Evolutionary conservation across 2,329 filamentous ascomycete species (phyloP).

Genomic region (Claviceps monticola): DNA sequence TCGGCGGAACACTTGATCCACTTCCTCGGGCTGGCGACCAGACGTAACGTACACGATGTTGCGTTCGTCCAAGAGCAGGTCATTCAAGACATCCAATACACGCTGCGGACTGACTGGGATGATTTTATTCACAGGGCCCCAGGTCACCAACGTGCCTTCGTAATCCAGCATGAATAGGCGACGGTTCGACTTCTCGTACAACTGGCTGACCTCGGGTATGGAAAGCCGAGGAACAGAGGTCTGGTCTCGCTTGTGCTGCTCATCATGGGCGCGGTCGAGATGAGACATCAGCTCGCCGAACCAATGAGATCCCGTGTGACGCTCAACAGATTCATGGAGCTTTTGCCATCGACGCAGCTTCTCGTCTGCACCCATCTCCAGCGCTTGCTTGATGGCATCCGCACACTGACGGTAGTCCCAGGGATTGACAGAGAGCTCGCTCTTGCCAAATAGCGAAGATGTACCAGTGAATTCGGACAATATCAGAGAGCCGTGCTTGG

Average conservation of each 20-base stretch:
- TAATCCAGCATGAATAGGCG: conserved; percentile 87
- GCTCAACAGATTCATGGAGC: conserved; percentile 58
- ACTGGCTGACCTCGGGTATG: conserved; percentile 44
- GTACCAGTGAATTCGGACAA: conserved; percentile 93
- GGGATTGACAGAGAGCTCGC: conserved; percentile 78
- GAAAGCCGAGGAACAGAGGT: conserved; percentile 78
- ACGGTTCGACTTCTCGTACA: conserved; percentile 51
- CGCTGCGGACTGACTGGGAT: conserved; percentile 74
- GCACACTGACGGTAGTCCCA: conserved; percentile 90
- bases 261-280: conserved; percentile 63
- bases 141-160: conserved; percentile 81
- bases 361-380: conserved; percentile 68
- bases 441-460: conserved; percentile 66
- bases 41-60: conserved; percentile 95
- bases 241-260: conserved; percentile 74
- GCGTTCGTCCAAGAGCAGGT: conserved; percentile 62
- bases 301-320: conserved; percentile 79
- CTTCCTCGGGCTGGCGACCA: conserved; percentile 70
- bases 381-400: conserved; percentile 67
- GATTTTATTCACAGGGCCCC: conserved; percentile 72
- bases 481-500: conserved; percentile 80
- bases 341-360: conserved; percentile 61
- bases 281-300: conserved; percentile 59
- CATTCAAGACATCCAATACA: conserved; percentile 69
- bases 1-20: conserved; percentile 72